Evolutionary conservation across 225 moss, liverwort and hornwort species (phyloP), one percentile per base, ranked within the genome.

Genomic region (Pleurozium schreberi): DNA sequence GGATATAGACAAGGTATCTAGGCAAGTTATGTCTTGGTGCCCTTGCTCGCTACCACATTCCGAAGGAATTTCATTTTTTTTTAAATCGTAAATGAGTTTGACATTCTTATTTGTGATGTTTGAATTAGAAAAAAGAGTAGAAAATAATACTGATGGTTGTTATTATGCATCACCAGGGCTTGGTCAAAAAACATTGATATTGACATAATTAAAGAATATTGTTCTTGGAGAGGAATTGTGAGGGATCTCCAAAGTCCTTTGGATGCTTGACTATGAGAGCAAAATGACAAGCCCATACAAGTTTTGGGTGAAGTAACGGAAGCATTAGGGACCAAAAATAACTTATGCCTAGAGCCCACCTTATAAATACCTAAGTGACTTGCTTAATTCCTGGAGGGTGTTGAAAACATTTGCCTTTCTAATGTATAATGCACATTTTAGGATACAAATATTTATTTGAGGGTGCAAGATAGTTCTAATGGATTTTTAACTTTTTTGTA

Each of bases 31-130:
- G 4, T 16, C 6, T 3, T 28, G 3, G 3, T 0, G 4, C 18
- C 73, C 30, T 71, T 45, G 10, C 28, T 73, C 0, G 6, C 47
- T 7, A 17, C 73, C 2, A 28, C 17, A 17, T 2, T 14, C 17
- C 3, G 18, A 28, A 45, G 2, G 45, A 74, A 49, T 4, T 31
- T 47, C 4, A 73, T 1, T 19, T 49, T 61, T 31, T 20, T 20
- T 8, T 33, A 75, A 4, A 50, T 33, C 34, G 3, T 13, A 13
- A 50, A 52, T 0, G 7, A 21, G 1, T 75, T 75, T 34, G 13
- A 5, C 0, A 0, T 1, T 1, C 1, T 0, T 0, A 34, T 50
- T 0, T 50, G 1, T 75, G 1, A 22, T 22, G 52, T 3, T 52
- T 36, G 4, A 75, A 20, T 49, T n/a, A n/a, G 33, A 36, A 3